Evolutionary conservation across 2,329 filamentous ascomycete species (phyloP).

Genomic region (Hortaea werneckii): DNA sequence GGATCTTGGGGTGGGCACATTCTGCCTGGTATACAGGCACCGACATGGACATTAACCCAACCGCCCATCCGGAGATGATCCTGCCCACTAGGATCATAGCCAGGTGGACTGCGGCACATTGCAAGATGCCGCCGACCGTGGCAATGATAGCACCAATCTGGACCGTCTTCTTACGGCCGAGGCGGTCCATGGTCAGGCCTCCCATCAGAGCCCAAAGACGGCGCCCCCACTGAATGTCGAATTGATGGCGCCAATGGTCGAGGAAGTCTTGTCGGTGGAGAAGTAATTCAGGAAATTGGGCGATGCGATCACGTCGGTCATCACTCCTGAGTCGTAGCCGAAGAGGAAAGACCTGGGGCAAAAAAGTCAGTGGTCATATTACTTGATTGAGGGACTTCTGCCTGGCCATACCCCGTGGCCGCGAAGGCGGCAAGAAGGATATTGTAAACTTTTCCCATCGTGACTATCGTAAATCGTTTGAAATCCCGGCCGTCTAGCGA

Average conservation of each 20-base stretch:
- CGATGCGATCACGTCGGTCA: conserved; percentile 45
- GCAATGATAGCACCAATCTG: conserved; percentile 51
- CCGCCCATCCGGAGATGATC: conserved; percentile 49
- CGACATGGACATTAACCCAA: conserved; percentile 49
- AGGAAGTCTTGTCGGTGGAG: conserved; percentile 38
- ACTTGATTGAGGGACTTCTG: background rate
- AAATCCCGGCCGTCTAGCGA: too few relatives aligned
- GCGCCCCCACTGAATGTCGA: conserved; percentile 53
- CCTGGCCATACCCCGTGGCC: conserved; percentile 15
- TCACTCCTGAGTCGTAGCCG: conserved; percentile 38
- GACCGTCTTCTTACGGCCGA: conserved; percentile 51
- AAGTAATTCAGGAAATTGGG: conserved; percentile 49
- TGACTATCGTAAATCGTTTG: background rate
- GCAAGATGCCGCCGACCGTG: conserved; percentile 48
- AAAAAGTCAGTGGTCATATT: conserved; percentile 4
- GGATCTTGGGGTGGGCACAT: conserved; percentile 28
- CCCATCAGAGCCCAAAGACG: conserved; percentile 45
- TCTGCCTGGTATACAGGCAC: conserved; percentile 44
- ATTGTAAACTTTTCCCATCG: conserved; percentile 14
- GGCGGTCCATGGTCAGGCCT: conserved; percentile 50
- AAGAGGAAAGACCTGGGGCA: conserved; percentile 31
- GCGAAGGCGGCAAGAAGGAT: conserved; percentile 20
- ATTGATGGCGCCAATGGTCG: conserved; percentile 52
- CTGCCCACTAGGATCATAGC: conserved; percentile 50
- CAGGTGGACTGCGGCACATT: conserved; percentile 46